Percentiles rank a stretch among this genome's conserved stretches.
These are phyloP conservation scores for Talaromyces sp. DNA, from an alignment of 2,329 filamentous ascomycete species.

Conservation along the genomic window DNA sequence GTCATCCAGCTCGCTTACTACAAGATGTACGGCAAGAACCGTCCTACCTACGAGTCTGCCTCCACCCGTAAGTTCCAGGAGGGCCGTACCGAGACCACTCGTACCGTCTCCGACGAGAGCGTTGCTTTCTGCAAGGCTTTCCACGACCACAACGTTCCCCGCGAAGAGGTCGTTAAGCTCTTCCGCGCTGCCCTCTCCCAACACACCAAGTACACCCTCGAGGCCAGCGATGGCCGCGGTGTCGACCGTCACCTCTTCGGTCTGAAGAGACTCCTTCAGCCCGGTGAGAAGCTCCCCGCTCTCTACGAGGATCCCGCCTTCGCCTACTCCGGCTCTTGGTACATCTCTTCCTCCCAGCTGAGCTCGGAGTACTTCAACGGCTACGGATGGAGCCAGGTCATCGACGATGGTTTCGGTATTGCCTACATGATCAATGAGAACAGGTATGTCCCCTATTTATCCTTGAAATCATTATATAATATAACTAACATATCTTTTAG, in stretches of 20 bases:
- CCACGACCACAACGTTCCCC: slow-evolving; percentile 66
- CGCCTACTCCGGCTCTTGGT: slow-evolving; percentile 84
- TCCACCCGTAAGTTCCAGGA: slow-evolving; percentile 93
- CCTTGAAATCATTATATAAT: background rate
- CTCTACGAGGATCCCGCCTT: slow-evolving; percentile 88
- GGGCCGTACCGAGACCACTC: slow-evolving; percentile 94
- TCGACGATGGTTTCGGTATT: slow-evolving; percentile 94
- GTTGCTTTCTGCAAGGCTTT: slow-evolving; percentile 89
- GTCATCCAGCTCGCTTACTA: slow-evolving; percentile 96
- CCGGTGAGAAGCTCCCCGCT: slow-evolving; percentile 77
- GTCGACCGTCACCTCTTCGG: slow-evolving; percentile 98
- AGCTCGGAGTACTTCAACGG: slow-evolving; percentile 98
- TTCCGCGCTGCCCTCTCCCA: slow-evolving; percentile 81
- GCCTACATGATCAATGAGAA: slow-evolving; percentile 99
- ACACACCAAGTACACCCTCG: slow-evolving; percentile 87
- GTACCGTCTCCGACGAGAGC: slow-evolving; percentile 85
- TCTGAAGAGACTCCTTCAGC: slow-evolving; percentile 82
- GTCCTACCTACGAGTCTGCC: slow-evolving; percentile 96
- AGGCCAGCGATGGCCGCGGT: slow-evolving; percentile 87
- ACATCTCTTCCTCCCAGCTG: slow-evolving; percentile 83
- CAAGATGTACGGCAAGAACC: slow-evolving; percentile 98
- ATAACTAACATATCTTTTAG: slow-evolving; percentile 49
- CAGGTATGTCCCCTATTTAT: slow-evolving; percentile 59
- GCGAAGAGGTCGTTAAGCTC: slow-evolving; percentile 68
- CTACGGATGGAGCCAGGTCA: slow-evolving; percentile 97